Percentiles rank a stretch among this genome's conserved stretches.
Evolutionary conservation across 2,329 filamentous ascomycete species (phyloP).

Genomic region (Colletotrichum scovillei): DNA sequence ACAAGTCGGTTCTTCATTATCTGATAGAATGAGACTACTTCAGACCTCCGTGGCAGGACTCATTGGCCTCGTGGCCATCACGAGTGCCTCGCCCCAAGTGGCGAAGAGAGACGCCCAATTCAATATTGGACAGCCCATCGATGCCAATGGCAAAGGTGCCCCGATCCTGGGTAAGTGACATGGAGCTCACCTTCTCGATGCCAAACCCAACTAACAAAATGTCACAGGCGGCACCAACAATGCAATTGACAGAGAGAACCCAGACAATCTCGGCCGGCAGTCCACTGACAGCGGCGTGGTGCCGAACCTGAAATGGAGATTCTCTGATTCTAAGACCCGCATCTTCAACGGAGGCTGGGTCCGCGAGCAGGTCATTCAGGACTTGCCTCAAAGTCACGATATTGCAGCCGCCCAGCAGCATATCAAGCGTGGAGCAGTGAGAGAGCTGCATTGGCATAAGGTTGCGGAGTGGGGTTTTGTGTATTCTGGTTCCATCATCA

Average conservation of each 20-base stretch:
- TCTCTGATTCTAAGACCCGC: slow-evolving; percentile 74
- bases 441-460: slow-evolving; percentile 75
- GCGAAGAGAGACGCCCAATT: slow-evolving; percentile 47
- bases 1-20: neutral
- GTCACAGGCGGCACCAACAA: slow-evolving; percentile 72
- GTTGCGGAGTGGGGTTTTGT: slow-evolving; percentile 78
- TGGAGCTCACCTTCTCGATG: neutral
- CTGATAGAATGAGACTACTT: slow-evolving; percentile 17
- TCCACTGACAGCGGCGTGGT: slow-evolving; percentile 72
- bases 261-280: slow-evolving; percentile 71
- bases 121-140: slow-evolving; percentile 65
- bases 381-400: slow-evolving; percentile 73
- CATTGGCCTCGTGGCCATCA: neutral
- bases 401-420: slow-evolving; percentile 77
- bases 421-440: slow-evolving; percentile 72
- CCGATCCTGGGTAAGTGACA: slow-evolving; percentile 63
- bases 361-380: slow-evolving; percentile 74
- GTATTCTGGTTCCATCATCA: slow-evolving; percentile 65
- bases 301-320: slow-evolving; percentile 76
- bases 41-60: neutral
- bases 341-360: slow-evolving; percentile 74
- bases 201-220: neutral
- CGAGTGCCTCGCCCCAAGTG: slow-evolving; percentile 2
- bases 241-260: slow-evolving; percentile 70
- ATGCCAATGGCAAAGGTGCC: slow-evolving; percentile 67